phyloP scores from a whole-genome alignment of 495 filamentous ascomycete genomes.

The Neurospora sp. region DNA sequence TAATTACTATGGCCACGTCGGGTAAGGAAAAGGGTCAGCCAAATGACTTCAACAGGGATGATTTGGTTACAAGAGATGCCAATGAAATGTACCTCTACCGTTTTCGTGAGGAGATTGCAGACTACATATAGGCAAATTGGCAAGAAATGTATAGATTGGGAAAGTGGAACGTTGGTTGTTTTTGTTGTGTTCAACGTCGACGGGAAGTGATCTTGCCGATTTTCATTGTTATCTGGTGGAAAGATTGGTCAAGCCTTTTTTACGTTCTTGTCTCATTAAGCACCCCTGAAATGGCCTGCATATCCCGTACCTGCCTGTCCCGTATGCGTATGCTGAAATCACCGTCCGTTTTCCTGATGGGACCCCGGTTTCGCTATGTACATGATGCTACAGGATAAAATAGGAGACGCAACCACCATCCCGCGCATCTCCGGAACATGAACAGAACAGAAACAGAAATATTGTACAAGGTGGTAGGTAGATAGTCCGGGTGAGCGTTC shows the following conservation, averaged over 20 bases:
- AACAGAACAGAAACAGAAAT: not conserved
- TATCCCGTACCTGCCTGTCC: not conserved
- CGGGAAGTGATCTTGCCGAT: too few relatives aligned
- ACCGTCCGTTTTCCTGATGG: not conserved
- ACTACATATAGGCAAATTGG: too few relatives aligned
- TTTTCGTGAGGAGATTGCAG: too few relatives aligned
- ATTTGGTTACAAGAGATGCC: too few relatives aligned
- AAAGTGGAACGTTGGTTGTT: too few relatives aligned
- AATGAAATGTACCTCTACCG: too few relatives aligned
- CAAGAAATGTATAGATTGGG: too few relatives aligned
- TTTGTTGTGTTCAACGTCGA: too few relatives aligned
- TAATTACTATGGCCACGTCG: too few relatives aligned
- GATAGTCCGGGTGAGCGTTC: not conserved
- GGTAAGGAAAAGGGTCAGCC: too few relatives aligned
- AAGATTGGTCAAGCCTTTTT: not conserved
- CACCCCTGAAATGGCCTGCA: not conserved
- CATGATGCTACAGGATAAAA: not conserved
- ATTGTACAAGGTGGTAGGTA: not conserved
- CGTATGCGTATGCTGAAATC: not conserved
- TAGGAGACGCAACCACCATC: not conserved
- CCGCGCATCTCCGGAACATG: not conserved
- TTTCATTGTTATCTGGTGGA: not conserved
- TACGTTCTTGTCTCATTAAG: not conserved
- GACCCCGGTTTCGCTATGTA: not conserved
- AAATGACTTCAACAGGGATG: too few relatives aligned